These are phyloP conservation scores for Tetraselmis chui DNA, from an alignment of 139 green algal genomes.

Conservation along the genomic window DNA sequence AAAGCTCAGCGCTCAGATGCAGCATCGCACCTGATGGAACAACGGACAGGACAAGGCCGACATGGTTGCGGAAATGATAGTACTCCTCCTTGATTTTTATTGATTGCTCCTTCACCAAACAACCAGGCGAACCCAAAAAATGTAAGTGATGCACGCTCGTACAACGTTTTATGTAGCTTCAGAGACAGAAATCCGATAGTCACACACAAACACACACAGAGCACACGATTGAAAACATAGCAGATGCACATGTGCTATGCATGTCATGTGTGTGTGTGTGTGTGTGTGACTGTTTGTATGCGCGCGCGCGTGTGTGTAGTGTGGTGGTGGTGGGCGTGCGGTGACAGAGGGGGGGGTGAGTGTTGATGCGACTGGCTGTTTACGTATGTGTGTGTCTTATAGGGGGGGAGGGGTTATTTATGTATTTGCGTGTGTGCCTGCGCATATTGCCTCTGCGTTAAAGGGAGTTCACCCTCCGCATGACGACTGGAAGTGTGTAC, in stretches of 20 bases:
- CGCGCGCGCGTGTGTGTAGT: too few species aligned
- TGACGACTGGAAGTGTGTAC: slow-evolving; percentile 43
- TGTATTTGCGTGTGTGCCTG: too few species aligned
- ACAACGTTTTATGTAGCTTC: too few species aligned
- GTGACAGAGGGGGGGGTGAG: too few species aligned
- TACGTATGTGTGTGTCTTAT: too few species aligned
- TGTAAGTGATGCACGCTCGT: too few species aligned
- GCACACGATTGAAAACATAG: not conserved
- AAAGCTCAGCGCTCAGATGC: slow-evolving; percentile 6
- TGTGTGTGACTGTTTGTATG: not conserved
- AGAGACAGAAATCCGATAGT: not conserved
- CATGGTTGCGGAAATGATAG: slow-evolving; percentile 69
- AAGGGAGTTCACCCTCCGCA: slow-evolving; percentile 38
- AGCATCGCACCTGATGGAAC: slow-evolving; percentile 2
- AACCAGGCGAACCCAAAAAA: too few species aligned
- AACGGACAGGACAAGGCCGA: slow-evolving; percentile 45
- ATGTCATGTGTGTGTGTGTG: not conserved
- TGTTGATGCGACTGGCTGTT: not conserved
- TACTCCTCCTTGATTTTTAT: slow-evolving; percentile 86
- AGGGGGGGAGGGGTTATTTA: too few species aligned
- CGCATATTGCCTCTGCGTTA: not conserved
- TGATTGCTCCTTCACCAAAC: slow-evolving; percentile 31
- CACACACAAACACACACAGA: not conserved
- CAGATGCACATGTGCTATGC: not conserved
- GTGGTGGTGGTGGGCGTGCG: too few species aligned